These are phyloP conservation scores for Chlorella sp. DNA, from an alignment of 139 green algal species.

Conservation along the genomic window DNA sequence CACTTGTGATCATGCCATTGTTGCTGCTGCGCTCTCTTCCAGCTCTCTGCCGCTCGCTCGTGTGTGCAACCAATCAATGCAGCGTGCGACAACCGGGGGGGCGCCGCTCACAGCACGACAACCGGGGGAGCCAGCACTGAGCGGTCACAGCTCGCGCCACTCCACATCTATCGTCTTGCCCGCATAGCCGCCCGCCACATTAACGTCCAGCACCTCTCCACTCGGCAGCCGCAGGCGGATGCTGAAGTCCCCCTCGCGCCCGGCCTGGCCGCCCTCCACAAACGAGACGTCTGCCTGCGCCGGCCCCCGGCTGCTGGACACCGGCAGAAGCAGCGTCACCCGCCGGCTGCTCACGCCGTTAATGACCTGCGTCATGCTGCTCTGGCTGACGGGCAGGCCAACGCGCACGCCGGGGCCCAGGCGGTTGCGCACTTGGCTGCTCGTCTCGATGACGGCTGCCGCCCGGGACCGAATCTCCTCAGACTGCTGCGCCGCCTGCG, in stretches of 20 bases:
- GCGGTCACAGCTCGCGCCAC: too few relatives aligned
- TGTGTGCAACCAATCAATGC: too few relatives aligned
- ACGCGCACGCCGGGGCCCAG: constrained; percentile 17
- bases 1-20: too few relatives aligned
- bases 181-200: not conserved
- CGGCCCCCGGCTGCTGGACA: not conserved
- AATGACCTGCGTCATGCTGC: constrained; percentile 4
- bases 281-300: constrained; percentile 23
- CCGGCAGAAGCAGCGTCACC: constrained; percentile 16
- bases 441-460: not conserved
- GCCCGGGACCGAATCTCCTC: constrained; percentile 24
- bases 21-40: too few relatives aligned
- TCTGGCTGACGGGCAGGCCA: constrained; percentile 7
- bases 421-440: not conserved
- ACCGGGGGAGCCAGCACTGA: too few relatives aligned
- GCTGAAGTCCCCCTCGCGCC: not conserved
- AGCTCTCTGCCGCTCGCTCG: too few relatives aligned
- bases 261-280: not conserved
- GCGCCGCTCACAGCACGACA: too few relatives aligned
- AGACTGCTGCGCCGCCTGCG: not conserved
- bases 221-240: constrained; percentile 13
- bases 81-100: too few relatives aligned
- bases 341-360: constrained; percentile 3
- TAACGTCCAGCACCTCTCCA: constrained; percentile 17
- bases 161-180: constrained; percentile 25